Evolutionary conservation across 768 basidiomycete species (phyloP), one percentile per base, ranked within the genome.

Genomic region (Kwoniella shandongensis): DNA sequence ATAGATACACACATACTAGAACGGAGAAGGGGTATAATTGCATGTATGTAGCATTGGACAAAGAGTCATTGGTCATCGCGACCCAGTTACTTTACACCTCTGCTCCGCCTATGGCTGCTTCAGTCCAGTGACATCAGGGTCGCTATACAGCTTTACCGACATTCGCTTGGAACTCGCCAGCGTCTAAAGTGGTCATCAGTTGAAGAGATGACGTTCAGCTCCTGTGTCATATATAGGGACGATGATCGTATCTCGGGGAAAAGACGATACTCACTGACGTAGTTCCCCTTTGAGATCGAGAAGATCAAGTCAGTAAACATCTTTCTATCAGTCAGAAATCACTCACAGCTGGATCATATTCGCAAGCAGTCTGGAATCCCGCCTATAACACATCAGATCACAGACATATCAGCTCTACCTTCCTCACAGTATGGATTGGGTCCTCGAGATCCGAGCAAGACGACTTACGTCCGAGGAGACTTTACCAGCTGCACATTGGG

Each of bases 291-390:
- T n/a, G n/a, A n/a, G n/a, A n/a, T n/a, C 6, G 32, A 32, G 32
- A 6, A 32, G 32, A 32, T n/a, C n/a, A n/a, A n/a, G n/a, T n/a
- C n/a, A n/a, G n/a, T n/a, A n/a, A n/a, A n/a, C n/a, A n/a, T n/a
- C n/a, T n/a, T n/a, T n/a, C n/a, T n/a, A n/a, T n/a, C n/a, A n/a
- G n/a, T n/a, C n/a, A n/a, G n/a, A n/a, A n/a, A n/a, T n/a, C n/a
- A 58, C 56, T 51, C 29, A 58, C 56, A 18, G 56, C 49, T 35
- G 56, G 56, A 41, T 55, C 49, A 36, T 61, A 61, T 22, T 61
- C 59, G 44, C 59, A 61, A 20, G 59, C 52, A n/a, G 35, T 44
- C 22, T 61, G 59, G 36, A 58, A 58, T 4, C 48, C 41, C 26
- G 35, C 30, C 59, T 61, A 25, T 10, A 29, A 1, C 15, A 35